A percentile compares a stretch with the other conserved stretches of the same genome.
Conservation (phyloP, 2,329 filamentous ascomycete species). For the Alternaria rosae region DNA sequence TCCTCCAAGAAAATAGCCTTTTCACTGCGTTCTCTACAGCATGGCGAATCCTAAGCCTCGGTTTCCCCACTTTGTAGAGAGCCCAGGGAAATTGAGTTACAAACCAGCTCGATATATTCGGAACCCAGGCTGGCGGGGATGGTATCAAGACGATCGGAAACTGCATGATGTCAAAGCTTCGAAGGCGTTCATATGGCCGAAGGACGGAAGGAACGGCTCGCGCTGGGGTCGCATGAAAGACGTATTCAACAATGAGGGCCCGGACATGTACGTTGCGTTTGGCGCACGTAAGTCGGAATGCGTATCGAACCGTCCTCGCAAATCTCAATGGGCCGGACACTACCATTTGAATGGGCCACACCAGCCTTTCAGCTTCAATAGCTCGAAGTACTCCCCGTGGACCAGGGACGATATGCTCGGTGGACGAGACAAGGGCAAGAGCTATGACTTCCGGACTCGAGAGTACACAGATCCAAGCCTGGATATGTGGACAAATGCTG, state of each 20-base stretch:
- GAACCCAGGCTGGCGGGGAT: conserved; percentile 22
- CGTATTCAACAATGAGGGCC: conserved; percentile 51
- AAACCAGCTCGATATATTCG: conserved; percentile 32
- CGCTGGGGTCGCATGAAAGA: conserved; percentile 54
- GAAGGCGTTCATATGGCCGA: conserved; percentile 55
- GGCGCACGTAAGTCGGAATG: conserved; percentile 49
- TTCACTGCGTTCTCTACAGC: neutral
- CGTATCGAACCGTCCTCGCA: conserved; percentile 48
- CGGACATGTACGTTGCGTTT: conserved; percentile 56
- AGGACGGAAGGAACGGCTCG: conserved; percentile 51
- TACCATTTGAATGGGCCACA: too few relatives aligned
- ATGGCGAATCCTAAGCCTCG: conserved; percentile 4
- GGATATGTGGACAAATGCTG: conserved; percentile 42
- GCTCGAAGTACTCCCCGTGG: conserved; percentile 25
- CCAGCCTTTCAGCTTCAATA: conserved; percentile 15
- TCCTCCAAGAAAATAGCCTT: too few relatives aligned
- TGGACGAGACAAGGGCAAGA: too few relatives aligned
- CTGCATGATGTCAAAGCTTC: conserved; percentile 37
- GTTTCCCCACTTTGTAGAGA: too few relatives aligned
- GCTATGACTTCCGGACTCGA: conserved; percentile 50
- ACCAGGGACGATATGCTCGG: too few relatives aligned
- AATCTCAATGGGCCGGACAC: conserved; percentile 50
- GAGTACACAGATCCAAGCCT: conserved; percentile 38
- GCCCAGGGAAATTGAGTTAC: too few relatives aligned
- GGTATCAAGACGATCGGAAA: conserved; percentile 35